Conservation (phyloP, 228 moss, liverwort and hornwort species). For the Sphagnum magellanicum region DNA sequence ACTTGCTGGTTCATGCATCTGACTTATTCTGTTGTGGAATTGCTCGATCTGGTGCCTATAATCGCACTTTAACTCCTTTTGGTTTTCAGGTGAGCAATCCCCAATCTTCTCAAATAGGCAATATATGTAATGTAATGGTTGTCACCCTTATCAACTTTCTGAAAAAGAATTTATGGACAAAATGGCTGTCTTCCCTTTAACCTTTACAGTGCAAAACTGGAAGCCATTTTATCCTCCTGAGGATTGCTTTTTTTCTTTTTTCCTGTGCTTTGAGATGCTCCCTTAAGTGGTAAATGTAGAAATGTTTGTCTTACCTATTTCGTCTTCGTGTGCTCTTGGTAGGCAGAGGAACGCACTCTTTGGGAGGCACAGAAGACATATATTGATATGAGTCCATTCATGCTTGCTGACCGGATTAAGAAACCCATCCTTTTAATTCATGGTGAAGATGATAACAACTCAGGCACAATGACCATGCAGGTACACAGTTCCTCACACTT, state of each 20-base stretch:
- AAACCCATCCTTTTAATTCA: slow-evolving; percentile 91
- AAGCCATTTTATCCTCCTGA: no score
- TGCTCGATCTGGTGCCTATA: slow-evolving; percentile 93
- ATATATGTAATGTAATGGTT: no score
- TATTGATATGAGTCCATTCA: slow-evolving; percentile 94
- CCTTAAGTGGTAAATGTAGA: no score
- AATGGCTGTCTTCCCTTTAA: no score
- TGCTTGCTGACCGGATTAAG: slow-evolving; percentile 84
- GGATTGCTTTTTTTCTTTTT: no score
- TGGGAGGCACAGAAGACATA: slow-evolving; percentile 94
- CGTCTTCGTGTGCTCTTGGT: slow-evolving; percentile 5
- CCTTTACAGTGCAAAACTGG: no score
- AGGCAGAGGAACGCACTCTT: slow-evolving; percentile 93
- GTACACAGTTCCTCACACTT: slow-evolving; percentile 14
- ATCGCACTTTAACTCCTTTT: slow-evolving; percentile 89
- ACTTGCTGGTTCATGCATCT: slow-evolving; percentile 87
- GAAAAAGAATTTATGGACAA: no score
- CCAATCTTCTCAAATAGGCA: no score
- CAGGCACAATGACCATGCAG: slow-evolving; percentile 98
- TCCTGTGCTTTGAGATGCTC: no score
- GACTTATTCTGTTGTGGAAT: slow-evolving; percentile 91
- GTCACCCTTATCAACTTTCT: background rate
- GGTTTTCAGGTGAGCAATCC: slow-evolving; percentile 77
- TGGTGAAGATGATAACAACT: slow-evolving; percentile 90
- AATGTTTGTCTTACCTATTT: no score